Evolutionary conservation across 495 filamentous ascomycete genomes (phyloP).

Genomic region (Penicillium argentinense): DNA sequence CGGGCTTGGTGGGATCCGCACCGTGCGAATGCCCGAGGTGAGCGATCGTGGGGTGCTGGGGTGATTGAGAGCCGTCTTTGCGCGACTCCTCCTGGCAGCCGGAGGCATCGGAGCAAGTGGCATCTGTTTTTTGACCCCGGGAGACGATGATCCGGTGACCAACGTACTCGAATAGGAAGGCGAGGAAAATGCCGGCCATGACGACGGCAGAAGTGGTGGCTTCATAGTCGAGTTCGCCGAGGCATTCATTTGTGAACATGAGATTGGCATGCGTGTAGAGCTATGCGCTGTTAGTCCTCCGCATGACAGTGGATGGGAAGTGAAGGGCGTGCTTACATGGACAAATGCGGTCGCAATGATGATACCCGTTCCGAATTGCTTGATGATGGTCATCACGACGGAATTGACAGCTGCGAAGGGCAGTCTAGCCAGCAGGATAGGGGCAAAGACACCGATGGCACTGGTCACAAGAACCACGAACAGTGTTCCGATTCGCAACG

Average conservation of each 20-base stretch:
- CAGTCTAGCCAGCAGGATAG: slow-evolving; percentile 37
- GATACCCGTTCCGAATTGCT: slow-evolving; percentile 75
- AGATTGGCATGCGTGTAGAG: slow-evolving; percentile 63
- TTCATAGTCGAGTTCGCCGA: slow-evolving; percentile 61
- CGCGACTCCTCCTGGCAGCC: slow-evolving; percentile 1
- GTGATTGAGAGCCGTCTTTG: slow-evolving; percentile 5
- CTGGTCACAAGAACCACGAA: slow-evolving; percentile 59
- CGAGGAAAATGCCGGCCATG: slow-evolving; percentile 64
- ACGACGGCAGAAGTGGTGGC: slow-evolving; percentile 59
- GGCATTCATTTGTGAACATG: slow-evolving; percentile 63
- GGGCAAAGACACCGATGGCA: slow-evolving; percentile 44
- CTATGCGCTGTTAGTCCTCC: slow-evolving; percentile 28
- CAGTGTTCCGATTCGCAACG: slow-evolving; percentile 57
- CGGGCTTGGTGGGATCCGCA: slow-evolving; percentile 26
- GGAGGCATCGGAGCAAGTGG: neutral
- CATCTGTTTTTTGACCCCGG: slow-evolving; percentile 2
- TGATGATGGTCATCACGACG: slow-evolving; percentile 46
- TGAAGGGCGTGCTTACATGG: slow-evolving; percentile 47
- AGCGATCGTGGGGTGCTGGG: slow-evolving; percentile 15
- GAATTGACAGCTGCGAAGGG: slow-evolving; percentile 39
- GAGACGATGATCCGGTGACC: slow-evolving; percentile 51
- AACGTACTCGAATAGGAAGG: slow-evolving; percentile 60
- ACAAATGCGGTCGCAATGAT: slow-evolving; percentile 71
- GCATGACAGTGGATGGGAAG: neutral
- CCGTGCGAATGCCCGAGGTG: slow-evolving; percentile 34